phyloP scores from a whole-genome alignment of 495 filamentous ascomycete species.

The Lepidopterella palustris region DNA sequence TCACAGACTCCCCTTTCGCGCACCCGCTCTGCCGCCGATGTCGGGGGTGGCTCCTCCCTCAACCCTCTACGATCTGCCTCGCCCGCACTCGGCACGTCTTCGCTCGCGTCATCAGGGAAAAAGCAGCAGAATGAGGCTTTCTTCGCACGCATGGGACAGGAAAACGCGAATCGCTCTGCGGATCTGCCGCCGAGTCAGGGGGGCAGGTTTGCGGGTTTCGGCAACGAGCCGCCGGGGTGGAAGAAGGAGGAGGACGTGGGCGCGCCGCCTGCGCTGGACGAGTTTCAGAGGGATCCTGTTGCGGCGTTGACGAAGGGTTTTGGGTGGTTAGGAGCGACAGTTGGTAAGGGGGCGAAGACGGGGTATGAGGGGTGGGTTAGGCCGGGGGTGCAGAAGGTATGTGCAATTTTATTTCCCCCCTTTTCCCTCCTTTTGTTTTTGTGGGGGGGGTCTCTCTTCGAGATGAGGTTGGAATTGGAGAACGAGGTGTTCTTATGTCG shows the following conservation, averaged over 20 bases:
- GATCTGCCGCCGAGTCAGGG: slow-evolving; percentile 78
- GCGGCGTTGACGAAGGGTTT: slow-evolving; percentile 85
- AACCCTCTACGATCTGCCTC: slow-evolving; percentile 24
- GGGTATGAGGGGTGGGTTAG: slow-evolving; percentile 85
- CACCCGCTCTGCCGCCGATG: slow-evolving; percentile 4
- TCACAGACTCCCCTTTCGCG: slow-evolving; percentile 28
- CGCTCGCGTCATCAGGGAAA: slow-evolving; percentile 22
- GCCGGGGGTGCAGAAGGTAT: slow-evolving; percentile 79
- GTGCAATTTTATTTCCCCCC: slow-evolving; percentile 15
- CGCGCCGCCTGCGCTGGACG: slow-evolving; percentile 60
- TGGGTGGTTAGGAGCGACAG: slow-evolving; percentile 83
- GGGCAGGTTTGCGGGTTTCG: slow-evolving; percentile 88
- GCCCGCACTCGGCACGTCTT: slow-evolving; percentile 26
- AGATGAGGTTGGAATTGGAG: too few species aligned
- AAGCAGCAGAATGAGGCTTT: slow-evolving; percentile 79
- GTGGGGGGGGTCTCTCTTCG: too few species aligned
- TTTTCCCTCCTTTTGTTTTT: slow-evolving; percentile 5
- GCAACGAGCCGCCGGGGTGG: slow-evolving; percentile 54
- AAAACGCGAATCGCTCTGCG: slow-evolving; percentile 70
- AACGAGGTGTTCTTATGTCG: too few species aligned
- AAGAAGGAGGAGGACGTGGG: slow-evolving; percentile 26
- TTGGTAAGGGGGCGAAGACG: slow-evolving; percentile 80
- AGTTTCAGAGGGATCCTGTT: slow-evolving; percentile 85
- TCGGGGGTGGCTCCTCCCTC: background rate
- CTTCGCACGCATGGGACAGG: slow-evolving; percentile 73